Evolutionary conservation across 2,329 filamentous ascomycete genomes (phyloP).

Genomic region (Colletotrichum sublineola): DNA sequence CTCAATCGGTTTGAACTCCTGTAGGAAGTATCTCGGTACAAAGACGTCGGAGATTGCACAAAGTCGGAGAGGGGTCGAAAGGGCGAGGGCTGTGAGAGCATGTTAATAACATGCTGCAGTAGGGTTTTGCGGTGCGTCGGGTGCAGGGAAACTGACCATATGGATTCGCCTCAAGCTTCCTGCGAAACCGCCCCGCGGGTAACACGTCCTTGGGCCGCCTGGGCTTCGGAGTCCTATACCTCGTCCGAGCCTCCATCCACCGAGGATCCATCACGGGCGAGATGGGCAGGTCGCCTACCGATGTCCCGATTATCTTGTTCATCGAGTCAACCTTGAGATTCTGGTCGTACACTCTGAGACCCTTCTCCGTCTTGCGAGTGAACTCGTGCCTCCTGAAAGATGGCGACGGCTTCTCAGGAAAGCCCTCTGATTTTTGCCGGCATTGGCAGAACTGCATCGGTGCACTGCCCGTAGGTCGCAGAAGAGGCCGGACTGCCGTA

Average conservation of each 20-base stretch:
- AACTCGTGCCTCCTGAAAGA: conserved; percentile 14
- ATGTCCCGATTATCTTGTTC: conserved; percentile 60
- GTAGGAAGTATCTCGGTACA: conserved; percentile 73
- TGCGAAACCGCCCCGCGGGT: conserved; percentile 64
- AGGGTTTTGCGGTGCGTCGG: not conserved
- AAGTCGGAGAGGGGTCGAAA: conserved; percentile 70
- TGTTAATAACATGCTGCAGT: not conserved
- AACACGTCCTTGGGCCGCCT: conserved; percentile 46
- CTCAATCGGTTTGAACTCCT: conserved; percentile 68
- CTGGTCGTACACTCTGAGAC: conserved; percentile 50
- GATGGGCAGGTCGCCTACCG: conserved; percentile 62
- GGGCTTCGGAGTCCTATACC: conserved; percentile 54
- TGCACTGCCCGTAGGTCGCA: not conserved
- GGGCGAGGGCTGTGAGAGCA: conserved; percentile 65
- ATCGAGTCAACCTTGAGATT: conserved; percentile 54
- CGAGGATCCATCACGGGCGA: conserved; percentile 67
- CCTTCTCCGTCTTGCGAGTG: conserved; percentile 48
- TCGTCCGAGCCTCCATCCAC: conserved; percentile 60
- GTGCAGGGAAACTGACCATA: conserved; percentile 65
- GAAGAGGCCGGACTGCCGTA: not conserved
- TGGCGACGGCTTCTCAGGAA: not conserved
- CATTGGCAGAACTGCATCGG: conserved; percentile 29
- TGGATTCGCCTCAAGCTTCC: conserved; percentile 70
- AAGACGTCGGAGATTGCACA: conserved; percentile 63
- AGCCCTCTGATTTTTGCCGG: conserved; percentile 27